Base-by-base conservation (phyloP, 176 grass and related monocot genomes). In the Paspalum notatum region DNA sequence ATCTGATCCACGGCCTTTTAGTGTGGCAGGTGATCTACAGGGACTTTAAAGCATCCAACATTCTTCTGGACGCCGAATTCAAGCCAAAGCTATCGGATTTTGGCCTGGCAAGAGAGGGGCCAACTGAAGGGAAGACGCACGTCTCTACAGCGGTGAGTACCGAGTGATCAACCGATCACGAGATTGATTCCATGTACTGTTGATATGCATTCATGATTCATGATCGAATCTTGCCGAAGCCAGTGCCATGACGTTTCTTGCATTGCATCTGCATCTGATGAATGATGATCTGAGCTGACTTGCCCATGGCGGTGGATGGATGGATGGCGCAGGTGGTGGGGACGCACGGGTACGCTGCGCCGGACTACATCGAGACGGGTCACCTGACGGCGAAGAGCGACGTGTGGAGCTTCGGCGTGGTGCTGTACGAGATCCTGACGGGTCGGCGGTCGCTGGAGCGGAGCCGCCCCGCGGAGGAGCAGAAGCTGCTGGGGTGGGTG, bases 351-450 rank as follows among this genome's bases (percentile, higher is more conserved):
- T 98, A 98, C 73, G 95, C 91, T 45, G 91, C 95, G n/a, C 95
- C 95, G 39, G 95, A 98, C 68, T 98, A 98, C 81, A 87, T 98
- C 59, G 88, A 98, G 85, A 98, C 92, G 42, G 95, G 92, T 0
- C 95, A 98, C 81, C 83, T 98, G 21, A 98, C 88, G 10, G 58
- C 47, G 41, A 91, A 94, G 88, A 94, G 92, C 50, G 95, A 98
- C 55, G 90, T 98, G 49, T 98, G 92, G 90, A 92, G 95, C 62
- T 95, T 93, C 77, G 95, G 95, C 5, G 90, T 98, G 43, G 92
- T 94, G 71, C 81, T 93, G 18, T 94, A 91, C 76, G 95, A 98
- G 83, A 91, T 98, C 81, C 83, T 98, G 4, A 89, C 92, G 20
- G 95, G 95, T 20, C 81, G 92, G 57, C 83, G 90, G 12, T 84